These are phyloP conservation scores for Colletotrichum ledebouriae DNA, from an alignment of 2,329 filamentous ascomycete genomes.

Conservation along the genomic window DNA sequence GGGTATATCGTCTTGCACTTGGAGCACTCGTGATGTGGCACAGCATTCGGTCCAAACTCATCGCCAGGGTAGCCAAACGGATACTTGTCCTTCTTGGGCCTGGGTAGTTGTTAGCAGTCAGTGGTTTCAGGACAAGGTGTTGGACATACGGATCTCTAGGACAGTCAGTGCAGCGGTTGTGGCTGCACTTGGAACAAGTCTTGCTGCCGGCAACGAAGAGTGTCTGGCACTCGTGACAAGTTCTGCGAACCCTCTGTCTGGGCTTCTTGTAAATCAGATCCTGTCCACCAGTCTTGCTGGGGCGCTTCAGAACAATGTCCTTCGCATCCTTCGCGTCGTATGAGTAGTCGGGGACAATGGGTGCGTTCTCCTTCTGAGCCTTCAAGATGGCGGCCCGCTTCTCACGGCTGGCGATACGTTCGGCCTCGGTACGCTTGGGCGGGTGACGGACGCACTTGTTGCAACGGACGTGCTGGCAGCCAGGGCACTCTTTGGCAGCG, in stretches of 20 bases:
- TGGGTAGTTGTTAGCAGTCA: conserved; percentile 48
- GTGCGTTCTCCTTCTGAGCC: conserved; percentile 69
- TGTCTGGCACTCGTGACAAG: conserved; percentile 80
- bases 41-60: conserved; percentile 64
- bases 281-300: conserved; percentile 75
- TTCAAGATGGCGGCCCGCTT: conserved; percentile 64
- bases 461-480: conserved; percentile 85
- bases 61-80: conserved; percentile 79
- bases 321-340: conserved; percentile 57
- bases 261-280: conserved; percentile 80
- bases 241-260: conserved; percentile 79
- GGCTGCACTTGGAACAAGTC: conserved; percentile 76
- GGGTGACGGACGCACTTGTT: conserved; percentile 84
- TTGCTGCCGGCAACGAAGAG: conserved; percentile 72
- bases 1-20: conserved; percentile 72
- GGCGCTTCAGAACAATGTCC: conserved; percentile 70
- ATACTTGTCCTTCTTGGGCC: conserved; percentile 77
- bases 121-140: not conserved
- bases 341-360: conserved; percentile 65
- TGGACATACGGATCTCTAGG: conserved; percentile 81
- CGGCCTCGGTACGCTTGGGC: conserved; percentile 70
- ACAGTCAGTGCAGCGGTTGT: conserved; percentile 83
- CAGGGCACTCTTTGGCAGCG: conserved; percentile 77
- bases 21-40: conserved; percentile 71
- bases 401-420: conserved; percentile 66